phyloP scores from a whole-genome alignment of 805 yeast genomes.

The Metschnikowia santaceciliae region DNA sequence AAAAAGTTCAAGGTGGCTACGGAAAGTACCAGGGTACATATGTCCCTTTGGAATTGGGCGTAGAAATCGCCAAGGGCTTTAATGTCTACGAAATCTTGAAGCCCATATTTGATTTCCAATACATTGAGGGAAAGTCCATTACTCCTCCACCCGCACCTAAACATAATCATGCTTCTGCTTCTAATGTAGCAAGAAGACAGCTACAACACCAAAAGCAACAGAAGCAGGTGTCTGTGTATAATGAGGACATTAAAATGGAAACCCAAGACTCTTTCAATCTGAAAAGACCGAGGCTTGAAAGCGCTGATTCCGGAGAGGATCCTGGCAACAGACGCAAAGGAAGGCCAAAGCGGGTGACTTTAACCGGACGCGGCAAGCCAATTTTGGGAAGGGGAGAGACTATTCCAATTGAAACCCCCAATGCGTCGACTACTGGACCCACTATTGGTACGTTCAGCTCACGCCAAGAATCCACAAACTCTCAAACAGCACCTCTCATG shows the following conservation, averaged over 20 bases:
- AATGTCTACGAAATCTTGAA: constrained; percentile 50
- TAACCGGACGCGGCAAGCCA: constrained; percentile 19
- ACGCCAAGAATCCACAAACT: neutral
- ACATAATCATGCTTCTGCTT: constrained; percentile 44
- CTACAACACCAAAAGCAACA: constrained; percentile 13
- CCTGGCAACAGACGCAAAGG: constrained; percentile 16
- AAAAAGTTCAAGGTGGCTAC: constrained; percentile 69
- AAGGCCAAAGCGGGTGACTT: constrained; percentile 32
- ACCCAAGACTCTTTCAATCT: neutral
- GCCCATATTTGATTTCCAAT: constrained; percentile 62
- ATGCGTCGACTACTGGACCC: constrained; percentile 20
- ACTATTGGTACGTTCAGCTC: constrained; percentile 30
- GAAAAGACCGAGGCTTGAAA: neutral
- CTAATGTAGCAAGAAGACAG: constrained; percentile 35
- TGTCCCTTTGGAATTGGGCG: constrained; percentile 41
- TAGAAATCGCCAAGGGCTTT: constrained; percentile 35
- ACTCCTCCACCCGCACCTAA: constrained; percentile 49
- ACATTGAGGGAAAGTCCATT: constrained; percentile 37
- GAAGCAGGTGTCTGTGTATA: constrained; percentile 6
- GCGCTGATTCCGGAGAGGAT: neutral
- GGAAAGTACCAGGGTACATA: constrained; percentile 62
- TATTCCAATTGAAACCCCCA: constrained; percentile 24
- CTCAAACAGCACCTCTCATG: constrained; percentile 13
- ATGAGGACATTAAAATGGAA: constrained; percentile 2
- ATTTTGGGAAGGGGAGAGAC: constrained; percentile 31